phyloP scores from a whole-genome alignment of 2,329 filamentous ascomycete species.

The Colletotrichum karsti region DNA sequence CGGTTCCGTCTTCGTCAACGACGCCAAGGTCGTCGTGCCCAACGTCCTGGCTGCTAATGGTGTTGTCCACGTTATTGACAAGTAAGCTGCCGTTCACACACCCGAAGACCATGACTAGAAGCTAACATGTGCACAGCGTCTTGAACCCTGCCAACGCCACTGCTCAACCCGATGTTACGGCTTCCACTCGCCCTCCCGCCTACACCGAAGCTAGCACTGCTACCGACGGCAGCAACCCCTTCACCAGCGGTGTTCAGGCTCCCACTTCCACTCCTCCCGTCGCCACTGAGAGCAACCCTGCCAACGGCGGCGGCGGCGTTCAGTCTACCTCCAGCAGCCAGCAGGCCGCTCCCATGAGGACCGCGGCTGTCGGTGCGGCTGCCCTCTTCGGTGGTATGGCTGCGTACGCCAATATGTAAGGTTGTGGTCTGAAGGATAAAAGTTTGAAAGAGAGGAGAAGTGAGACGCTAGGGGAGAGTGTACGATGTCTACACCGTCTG shows the following conservation, averaged over 20 bases:
- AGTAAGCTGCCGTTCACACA: slow-evolving; percentile 45
- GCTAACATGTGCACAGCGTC: slow-evolving; percentile 46
- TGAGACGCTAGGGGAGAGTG: neutral
- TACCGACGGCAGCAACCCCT: slow-evolving; percentile 55
- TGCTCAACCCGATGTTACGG: slow-evolving; percentile 49
- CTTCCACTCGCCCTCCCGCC: slow-evolving; percentile 56
- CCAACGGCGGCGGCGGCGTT: slow-evolving; percentile 4
- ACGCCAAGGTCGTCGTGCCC: slow-evolving; percentile 57
- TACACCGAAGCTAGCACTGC: slow-evolving; percentile 62
- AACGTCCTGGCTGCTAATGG: slow-evolving; percentile 63
- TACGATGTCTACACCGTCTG: neutral
- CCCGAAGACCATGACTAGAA: neutral
- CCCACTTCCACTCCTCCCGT: slow-evolving; percentile 48
- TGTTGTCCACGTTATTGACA: slow-evolving; percentile 66
- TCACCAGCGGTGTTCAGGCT: slow-evolving; percentile 61
- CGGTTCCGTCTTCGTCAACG: slow-evolving; percentile 52
- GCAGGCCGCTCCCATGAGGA: slow-evolving; percentile 39
- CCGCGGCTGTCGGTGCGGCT: slow-evolving; percentile 50
- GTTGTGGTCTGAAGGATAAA: neutral
- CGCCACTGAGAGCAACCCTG: slow-evolving; percentile 35
- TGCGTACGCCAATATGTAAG: slow-evolving; percentile 33
- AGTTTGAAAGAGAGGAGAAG: fast-evolving
- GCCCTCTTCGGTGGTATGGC: slow-evolving; percentile 56
- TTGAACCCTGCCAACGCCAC: slow-evolving; percentile 63
- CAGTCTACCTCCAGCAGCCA: slow-evolving; percentile 43